Conservation (phyloP, 1,284 basidiomycete species). For the Trichosporon ovoides region DNA sequence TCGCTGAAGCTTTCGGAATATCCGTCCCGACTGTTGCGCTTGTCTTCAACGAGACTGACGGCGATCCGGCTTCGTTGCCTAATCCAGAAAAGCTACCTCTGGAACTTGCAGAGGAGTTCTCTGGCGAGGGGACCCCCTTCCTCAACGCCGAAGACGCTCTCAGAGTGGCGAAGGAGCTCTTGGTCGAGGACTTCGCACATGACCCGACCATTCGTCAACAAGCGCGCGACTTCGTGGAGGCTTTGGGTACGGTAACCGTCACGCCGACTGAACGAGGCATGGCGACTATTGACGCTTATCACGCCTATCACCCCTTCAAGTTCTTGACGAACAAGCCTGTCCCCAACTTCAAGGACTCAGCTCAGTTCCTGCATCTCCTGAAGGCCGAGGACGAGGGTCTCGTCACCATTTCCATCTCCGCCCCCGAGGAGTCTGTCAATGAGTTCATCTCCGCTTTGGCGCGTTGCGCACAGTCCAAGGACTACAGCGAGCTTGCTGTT, state of each 20-base stretch:
- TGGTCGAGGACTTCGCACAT: conserved; percentile 85
- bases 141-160: conserved; percentile 33
- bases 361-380: conserved; percentile 88
- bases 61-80: conserved; percentile 27
- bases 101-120: conserved; percentile 46
- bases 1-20: conserved; percentile 43
- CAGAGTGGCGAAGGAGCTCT: conserved; percentile 63
- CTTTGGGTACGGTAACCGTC: conserved; percentile 72
- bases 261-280: conserved; percentile 88
- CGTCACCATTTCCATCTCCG: conserved; percentile 68
- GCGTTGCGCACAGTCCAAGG: conserved; percentile 78
- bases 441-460: conserved; percentile 63
- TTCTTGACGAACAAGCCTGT: conserved; percentile 82
- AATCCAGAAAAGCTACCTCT: conserved; percentile 37
- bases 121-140: conserved; percentile 33
- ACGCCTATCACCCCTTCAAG: conserved; percentile 94
- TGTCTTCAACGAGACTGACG: conserved; percentile 36
- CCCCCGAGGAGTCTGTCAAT: conserved; percentile 56
- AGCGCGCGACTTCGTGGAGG: conserved; percentile 71
- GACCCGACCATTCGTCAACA: conserved; percentile 83
- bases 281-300: conserved; percentile 80
- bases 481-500: conserved; percentile 73
- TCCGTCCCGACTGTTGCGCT: conserved; percentile 33
- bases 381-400: conserved; percentile 84
- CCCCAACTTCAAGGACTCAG: conserved; percentile 60